Base-by-base conservation (phyloP, 192 early-diverging fungal genomes). In the Entomortierella lignicola region DNA sequence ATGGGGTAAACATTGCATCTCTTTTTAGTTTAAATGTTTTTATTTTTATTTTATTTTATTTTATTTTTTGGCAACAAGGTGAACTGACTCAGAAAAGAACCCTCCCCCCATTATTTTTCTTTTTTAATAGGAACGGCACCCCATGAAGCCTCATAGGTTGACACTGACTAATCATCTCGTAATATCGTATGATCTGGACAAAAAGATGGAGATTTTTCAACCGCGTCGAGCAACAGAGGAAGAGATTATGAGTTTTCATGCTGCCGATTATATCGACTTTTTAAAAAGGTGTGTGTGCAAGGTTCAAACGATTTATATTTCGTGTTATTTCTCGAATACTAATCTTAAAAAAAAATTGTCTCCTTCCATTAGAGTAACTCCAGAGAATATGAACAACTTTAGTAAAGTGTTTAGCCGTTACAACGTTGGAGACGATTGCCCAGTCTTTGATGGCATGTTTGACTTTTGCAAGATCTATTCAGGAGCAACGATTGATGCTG, bases 341-440 rank as follows among this genome's bases (percentile, higher is more conserved):
- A n/a, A n/a, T n/a, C n/a, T n/a, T n/a, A n/a, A n/a, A n/a, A n/a
- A n/a, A n/a, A n/a, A n/a, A n/a, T n/a, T n/a, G n/a, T n/a, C n/a
- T n/a, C n/a, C n/a, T n/a, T n/a, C n/a, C n/a, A n/a, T 25, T 60
- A 89, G 87, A 66, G 90, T 94, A 0, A 93, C 92, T 1, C 91
- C 91, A 0, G 92, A 91, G 27, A 94, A 91, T 72, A 81, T 79
- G 81, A 88, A 88, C 69, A 79, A 77, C 34, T 86, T 87, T 64
- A 74, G 83, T 63, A 84, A 87, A 27, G 70, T 88, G 32, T 91
- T 91, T 52, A 74, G 85, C 20, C 83, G 88, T 48, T 93, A 95
- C 80, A 99, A 99, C 66, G 92, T 99, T 23, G 94, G 95, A 13
- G 98, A 99, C 60, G 98, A 99, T 83, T 98, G 97, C 65, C 98